Base-by-base conservation (phyloP, 306 rosid genomes). In the Myrica gale region DNA sequence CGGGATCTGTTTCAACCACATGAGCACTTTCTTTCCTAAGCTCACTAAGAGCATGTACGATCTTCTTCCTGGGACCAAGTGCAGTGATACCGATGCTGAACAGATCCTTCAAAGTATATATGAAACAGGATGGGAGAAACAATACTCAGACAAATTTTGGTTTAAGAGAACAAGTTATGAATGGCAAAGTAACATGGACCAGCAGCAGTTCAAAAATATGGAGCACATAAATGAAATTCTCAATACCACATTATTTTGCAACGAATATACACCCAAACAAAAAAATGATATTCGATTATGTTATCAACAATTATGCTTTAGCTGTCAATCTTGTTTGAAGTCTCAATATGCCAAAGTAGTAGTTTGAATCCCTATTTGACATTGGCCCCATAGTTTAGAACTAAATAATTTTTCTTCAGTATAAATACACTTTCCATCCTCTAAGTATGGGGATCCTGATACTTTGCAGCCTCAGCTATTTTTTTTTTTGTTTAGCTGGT, bases 21-120 rank as follows among this genome's bases (percentile, higher is more conserved):
- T 65, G 19, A 50, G 20, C 72, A 75, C 45, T 48, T 66, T 81
- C 92, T 73, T 83, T 87, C 88, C 95, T 81, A 78, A 87, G 93
- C 74, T 87, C 92, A 70, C 79, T 74, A 51, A 94, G 75, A 17
- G 92, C 91, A 76, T 78, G 95, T 26, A 78, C 80, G 78, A 94
- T 90, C 88, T 92, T 92, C 87, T 90, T 94, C 63, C 97, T 88
- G 17, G 98, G 97, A 66, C 98, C 98, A 78, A 94, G 91, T 65
- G 95, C 91, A 66, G 88, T 76, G 68, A 94, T 81, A 54, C 98
- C 97, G 76, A 94, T 89, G 79, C 81, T 77, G 20, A 89, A 66
- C 58, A 94, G 91, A 85, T 94, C 98, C 98, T 94, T 79, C 68
- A 76, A 37, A 77, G 20, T 72, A 58, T 32, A 71, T 4, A 23